Evolutionary conservation across 352 stramenopile genomes (phyloP).

Genomic region (Phytophthora syringae): DNA sequence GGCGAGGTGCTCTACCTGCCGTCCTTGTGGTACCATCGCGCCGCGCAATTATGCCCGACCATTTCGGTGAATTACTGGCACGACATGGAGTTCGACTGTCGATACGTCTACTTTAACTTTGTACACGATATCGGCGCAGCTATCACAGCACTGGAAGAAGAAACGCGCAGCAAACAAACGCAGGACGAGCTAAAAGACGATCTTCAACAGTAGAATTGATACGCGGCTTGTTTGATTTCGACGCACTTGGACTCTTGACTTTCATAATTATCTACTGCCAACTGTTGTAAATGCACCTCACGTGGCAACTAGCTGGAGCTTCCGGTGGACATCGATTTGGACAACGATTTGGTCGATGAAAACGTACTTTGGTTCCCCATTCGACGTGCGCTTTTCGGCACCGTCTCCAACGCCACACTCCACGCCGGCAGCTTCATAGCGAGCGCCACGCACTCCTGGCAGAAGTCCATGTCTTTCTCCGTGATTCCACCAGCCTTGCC

Average conservation of each 20-base stretch:
- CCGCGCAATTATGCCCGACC: conserved; percentile 72
- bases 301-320: conserved; percentile 7
- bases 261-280: conserved; percentile 36
- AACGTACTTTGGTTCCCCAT: conserved; percentile 9
- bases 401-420: conserved; percentile 44
- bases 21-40: conserved; percentile 87
- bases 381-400: conserved; percentile 15
- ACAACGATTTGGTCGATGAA: conserved; percentile 26
- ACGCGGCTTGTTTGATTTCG: conserved; percentile 6
- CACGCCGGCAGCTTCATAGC: conserved; percentile 45
- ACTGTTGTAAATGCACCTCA: background rate
- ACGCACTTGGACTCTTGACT: background rate
- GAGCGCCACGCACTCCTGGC: conserved; percentile 49
- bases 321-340: conserved; percentile 18
- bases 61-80: conserved; percentile 92
- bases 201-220: background rate
- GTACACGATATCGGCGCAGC: conserved; percentile 57
- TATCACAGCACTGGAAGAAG: conserved; percentile 18
- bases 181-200: background rate
- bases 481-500: conserved; percentile 35
- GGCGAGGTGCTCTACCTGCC: conserved; percentile 82
- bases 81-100: conserved; percentile 90
- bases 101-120: conserved; percentile 90
- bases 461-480: conserved; percentile 58
- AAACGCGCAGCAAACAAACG: conserved; percentile 10